Base-by-base conservation (phyloP, 768 basidiomycete species). In the Macrolepiota albuminosa region DNA sequence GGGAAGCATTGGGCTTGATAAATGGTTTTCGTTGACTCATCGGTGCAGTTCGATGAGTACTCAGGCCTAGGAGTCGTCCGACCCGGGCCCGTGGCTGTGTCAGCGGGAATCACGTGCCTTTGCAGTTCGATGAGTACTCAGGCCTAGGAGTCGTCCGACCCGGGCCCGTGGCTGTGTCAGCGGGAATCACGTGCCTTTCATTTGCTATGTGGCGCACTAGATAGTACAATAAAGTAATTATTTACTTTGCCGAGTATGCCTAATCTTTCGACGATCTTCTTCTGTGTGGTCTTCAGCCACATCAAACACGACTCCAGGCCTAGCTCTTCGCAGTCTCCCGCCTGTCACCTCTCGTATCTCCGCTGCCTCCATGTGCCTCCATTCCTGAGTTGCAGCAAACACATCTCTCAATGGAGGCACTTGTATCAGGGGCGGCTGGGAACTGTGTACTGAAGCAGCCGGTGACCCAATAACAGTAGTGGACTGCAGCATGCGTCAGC, bases 401-500 rank as follows among this genome's bases (percentile, higher is more conserved):
- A 87, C 84, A 69, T 93, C 91, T 54, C 88, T 83, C 50, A 78
- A 64, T 14, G 81, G 84, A 4, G 88, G 88, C 11, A 83, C 80
- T 29, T 81, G 80, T 49, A 79, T 70, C 2, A 76, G 74, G 39
- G 71, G 68, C 39, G 81, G 84, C 43, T 64, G 64, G 3, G 56
- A 57, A 67, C 88, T 85, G 62, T 84, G 75, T 66, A 84, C 79
- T 2, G 91, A 92, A 18, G 83, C 82, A 13, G 85, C 87, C 5
- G 91, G 91, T 3, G 88, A 89, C 16, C 87, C 89, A 31, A 91
- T 70, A 47, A 88, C 82, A 31, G 91, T 90, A 65, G 85, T 91
- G 16, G 85, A 72, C 86, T 88, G 65, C 11, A 60, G 26, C 49
- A 36, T 45, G 42, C 33, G 33, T 67, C n/a, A 68, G 54, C 29